phyloP scores from a whole-genome alignment of 2,329 filamentous ascomycete species.

The Calonectria naviculata region DNA sequence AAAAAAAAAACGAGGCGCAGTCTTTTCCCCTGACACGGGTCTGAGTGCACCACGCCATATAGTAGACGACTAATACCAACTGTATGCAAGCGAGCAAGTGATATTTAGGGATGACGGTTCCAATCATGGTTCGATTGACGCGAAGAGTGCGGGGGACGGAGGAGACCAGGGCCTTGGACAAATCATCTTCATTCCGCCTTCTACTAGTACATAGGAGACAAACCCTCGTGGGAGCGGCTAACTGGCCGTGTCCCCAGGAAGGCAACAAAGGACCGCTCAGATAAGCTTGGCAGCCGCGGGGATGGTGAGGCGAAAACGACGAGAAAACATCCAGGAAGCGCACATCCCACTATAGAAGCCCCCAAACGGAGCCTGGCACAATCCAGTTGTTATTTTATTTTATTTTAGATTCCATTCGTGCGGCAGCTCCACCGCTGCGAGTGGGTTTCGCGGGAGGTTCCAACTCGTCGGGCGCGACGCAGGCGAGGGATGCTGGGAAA shows the following conservation, averaged over 20 bases:
- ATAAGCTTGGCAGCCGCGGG: slow-evolving; percentile 3
- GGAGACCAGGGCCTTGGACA: slow-evolving; percentile 10
- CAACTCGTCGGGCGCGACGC: slow-evolving; percentile 20
- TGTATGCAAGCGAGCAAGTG: slow-evolving; percentile 4
- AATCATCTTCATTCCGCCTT: background rate
- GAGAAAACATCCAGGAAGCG: background rate
- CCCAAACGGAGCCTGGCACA: background rate
- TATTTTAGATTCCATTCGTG: background rate
- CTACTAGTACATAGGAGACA: slow-evolving; percentile 6
- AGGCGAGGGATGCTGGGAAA: slow-evolving; percentile 22
- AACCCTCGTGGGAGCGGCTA: slow-evolving; percentile 6
- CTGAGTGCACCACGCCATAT: background rate
- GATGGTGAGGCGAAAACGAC: background rate
- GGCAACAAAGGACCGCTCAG: background rate
- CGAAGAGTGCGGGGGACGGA: slow-evolving; percentile 1
- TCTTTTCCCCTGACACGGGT: background rate
- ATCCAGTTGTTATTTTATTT: background rate
- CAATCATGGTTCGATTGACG: slow-evolving; percentile 1
- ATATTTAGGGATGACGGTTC: slow-evolving; percentile 11
- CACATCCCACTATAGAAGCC: background rate
- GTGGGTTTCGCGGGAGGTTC: slow-evolving; percentile 23
- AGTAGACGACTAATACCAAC: background rate
- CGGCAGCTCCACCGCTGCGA: slow-evolving; percentile 5
- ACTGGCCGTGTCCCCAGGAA: background rate
- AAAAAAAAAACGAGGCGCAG: slow-evolving; percentile 7